Evolutionary conservation across 805 yeast genomes (phyloP).

Genomic region (Barnettozyma populi): DNA sequence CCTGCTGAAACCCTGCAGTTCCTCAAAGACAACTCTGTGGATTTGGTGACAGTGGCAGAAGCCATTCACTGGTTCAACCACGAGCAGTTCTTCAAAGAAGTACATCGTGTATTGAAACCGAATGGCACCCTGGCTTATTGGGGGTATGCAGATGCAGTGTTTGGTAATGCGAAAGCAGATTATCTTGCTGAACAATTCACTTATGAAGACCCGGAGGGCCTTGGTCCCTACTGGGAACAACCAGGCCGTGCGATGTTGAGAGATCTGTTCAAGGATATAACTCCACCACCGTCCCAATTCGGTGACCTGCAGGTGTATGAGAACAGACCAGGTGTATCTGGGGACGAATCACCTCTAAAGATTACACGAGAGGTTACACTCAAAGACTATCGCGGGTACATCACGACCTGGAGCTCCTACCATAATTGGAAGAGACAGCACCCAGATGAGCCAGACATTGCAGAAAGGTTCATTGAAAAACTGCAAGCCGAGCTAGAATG

Average conservation of each 20-base stretch:
- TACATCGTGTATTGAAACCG: constrained; percentile 44
- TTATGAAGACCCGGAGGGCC: constrained; percentile 39
- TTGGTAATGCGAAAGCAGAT: constrained; percentile 51
- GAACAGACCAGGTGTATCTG: constrained; percentile 20
- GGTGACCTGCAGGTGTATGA: constrained; percentile 32
- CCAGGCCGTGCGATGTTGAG: constrained; percentile 66
- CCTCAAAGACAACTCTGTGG: constrained; percentile 39
- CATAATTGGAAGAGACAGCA: constrained; percentile 44
- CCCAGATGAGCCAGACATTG: constrained; percentile 28
- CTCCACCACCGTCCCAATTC: constrained; percentile 38
- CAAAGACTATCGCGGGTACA: constrained; percentile 39
- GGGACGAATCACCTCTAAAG: constrained; percentile 3
- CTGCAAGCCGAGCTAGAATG: constrained; percentile 41
- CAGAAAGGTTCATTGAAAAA: constrained; percentile 29
- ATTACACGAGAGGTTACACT: neutral
- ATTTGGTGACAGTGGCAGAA: constrained; percentile 73
- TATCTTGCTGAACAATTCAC: constrained; percentile 45
- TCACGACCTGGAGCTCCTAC: constrained; percentile 67
- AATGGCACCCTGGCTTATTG: constrained; percentile 71
- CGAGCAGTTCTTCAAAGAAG: constrained; percentile 43
- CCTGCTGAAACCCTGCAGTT: constrained; percentile 25
- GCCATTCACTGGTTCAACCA: constrained; percentile 83
- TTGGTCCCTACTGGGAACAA: constrained; percentile 80
- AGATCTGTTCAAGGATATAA: constrained; percentile 36
- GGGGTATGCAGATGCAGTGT: constrained; percentile 73